phyloP scores from a whole-genome alignment of 495 filamentous ascomycete species.

The Trichoderma gamsii region DNA sequence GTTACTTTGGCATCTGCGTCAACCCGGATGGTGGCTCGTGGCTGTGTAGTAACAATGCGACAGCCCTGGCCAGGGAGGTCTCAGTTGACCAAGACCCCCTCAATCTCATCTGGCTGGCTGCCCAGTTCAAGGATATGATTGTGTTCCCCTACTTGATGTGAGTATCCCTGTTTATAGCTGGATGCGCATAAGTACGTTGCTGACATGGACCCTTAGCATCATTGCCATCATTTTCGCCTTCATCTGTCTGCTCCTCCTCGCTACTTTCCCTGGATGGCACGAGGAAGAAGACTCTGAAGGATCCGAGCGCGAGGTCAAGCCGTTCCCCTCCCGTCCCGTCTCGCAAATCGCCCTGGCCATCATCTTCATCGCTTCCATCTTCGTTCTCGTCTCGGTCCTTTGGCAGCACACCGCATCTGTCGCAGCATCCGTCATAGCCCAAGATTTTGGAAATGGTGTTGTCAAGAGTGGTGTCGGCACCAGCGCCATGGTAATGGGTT shows the following conservation, averaged over 20 bases:
- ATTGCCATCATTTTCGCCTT: conserved; percentile 78
- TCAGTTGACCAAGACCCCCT: conserved; percentile 67
- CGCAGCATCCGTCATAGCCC: conserved; percentile 83
- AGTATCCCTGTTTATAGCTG: conserved; percentile 21
- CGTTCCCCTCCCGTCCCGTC: conserved; percentile 69
- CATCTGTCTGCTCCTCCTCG: conserved; percentile 65
- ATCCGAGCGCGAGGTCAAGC: conserved; percentile 65
- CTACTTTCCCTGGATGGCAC: conserved; percentile 79
- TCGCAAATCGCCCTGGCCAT: conserved; percentile 69
- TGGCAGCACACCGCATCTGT: conserved; percentile 92
- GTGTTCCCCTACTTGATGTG: conserved; percentile 74
- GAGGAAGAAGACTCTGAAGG: conserved; percentile 61
- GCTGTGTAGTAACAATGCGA: conserved; percentile 74
- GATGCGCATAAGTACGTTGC: neutral
- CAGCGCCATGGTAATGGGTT: conserved; percentile 90
- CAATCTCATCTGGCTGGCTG: conserved; percentile 74
- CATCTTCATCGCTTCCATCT: conserved; percentile 73
- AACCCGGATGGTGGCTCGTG: conserved; percentile 64
- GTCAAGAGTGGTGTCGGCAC: conserved; percentile 84
- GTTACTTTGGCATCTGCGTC: conserved; percentile 68
- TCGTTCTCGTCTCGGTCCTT: conserved; percentile 67
- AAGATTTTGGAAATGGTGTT: conserved; percentile 92
- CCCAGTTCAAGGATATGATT: conserved; percentile 74
- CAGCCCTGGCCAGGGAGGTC: conserved; percentile 62
- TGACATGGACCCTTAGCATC: conserved; percentile 45